Conservation (phyloP, 2,329 filamentous ascomycete species). For the Samsoniella hepiali region DNA sequence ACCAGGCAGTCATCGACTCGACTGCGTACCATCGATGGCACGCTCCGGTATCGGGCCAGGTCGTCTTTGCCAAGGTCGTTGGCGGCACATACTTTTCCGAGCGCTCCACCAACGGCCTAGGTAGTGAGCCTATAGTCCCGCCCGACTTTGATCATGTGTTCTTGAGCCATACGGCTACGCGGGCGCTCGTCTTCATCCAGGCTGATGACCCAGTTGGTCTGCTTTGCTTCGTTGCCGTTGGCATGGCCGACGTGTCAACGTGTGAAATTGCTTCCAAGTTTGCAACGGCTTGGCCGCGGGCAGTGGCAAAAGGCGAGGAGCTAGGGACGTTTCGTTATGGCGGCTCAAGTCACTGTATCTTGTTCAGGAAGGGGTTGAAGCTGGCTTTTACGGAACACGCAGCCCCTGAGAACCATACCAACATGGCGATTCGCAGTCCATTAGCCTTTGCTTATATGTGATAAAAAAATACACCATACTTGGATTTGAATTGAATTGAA, state of each 20-base stretch:
- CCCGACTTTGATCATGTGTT: constrained; percentile 54
- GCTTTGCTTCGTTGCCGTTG: constrained; percentile 63
- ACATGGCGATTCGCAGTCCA: not conserved
- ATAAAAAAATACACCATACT: too few relatives aligned
- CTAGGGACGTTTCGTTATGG: constrained; percentile 73
- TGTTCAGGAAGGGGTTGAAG: constrained; percentile 55
- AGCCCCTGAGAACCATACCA: constrained; percentile 14
- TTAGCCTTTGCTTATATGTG: not conserved
- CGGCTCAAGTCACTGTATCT: constrained; percentile 60
- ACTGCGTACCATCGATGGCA: constrained; percentile 68
- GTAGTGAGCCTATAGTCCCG: constrained; percentile 18
- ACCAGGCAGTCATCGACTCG: constrained; percentile 63
- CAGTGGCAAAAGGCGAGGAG: constrained; percentile 57
- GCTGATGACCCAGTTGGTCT: constrained; percentile 64
- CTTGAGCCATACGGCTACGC: constrained; percentile 49
- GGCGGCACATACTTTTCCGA: constrained; percentile 64
- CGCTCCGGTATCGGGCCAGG: constrained; percentile 55
- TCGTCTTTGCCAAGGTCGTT: constrained; percentile 51
- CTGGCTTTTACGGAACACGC: constrained; percentile 28
- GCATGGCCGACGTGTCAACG: constrained; percentile 69
- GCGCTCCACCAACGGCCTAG: constrained; percentile 21
- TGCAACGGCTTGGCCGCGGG: not conserved
- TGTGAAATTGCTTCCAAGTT: constrained; percentile 49
- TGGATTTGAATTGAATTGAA: too few relatives aligned
- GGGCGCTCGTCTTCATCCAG: constrained; percentile 64